Evolutionary conservation across 2,329 filamentous ascomycete species (phyloP).

Genomic region (Phialophora verrucosa): DNA sequence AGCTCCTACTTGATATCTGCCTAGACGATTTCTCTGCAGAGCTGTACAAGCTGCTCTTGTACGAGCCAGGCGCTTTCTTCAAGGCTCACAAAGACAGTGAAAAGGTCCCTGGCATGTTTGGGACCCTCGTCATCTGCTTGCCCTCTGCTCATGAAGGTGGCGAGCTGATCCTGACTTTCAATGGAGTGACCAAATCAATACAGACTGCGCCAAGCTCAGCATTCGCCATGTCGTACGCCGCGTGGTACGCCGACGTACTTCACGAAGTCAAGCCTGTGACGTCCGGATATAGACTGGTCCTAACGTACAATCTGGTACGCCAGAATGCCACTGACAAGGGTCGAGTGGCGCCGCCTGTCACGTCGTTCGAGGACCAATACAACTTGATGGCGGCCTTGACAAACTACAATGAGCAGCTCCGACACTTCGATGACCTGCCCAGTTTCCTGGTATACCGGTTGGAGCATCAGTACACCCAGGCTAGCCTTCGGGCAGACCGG

Average conservation of each 20-base stretch:
- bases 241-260: slow-evolving; percentile 60
- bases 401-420: slow-evolving; percentile 3
- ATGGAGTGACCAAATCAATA: slow-evolving; percentile 44
- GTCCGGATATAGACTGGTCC: slow-evolving; percentile 57
- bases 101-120: slow-evolving; percentile 57
- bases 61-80: slow-evolving; percentile 58
- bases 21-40: slow-evolving; percentile 45
- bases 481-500: slow-evolving; percentile 34
- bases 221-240: slow-evolving; percentile 39
- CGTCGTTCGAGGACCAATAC: background rate
- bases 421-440: slow-evolving; percentile 18
- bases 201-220: slow-evolving; percentile 42
- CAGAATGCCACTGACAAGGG: slow-evolving; percentile 30
- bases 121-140: slow-evolving; percentile 57
- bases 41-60: slow-evolving; percentile 57
- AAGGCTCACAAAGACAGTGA: slow-evolving; percentile 56
- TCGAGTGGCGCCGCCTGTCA: background rate
- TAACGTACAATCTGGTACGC: slow-evolving; percentile 60
- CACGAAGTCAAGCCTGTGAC: slow-evolving; percentile 58
- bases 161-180: slow-evolving; percentile 51
- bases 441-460: slow-evolving; percentile 37
- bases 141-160: slow-evolving; percentile 58
- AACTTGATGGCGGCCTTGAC: slow-evolving; percentile 8
- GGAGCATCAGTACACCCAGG: slow-evolving; percentile 40
- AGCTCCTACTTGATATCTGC: slow-evolving; percentile 25